Base-by-base conservation (phyloP, 352 stramenopile species). In the Pythium sp. region DNA sequence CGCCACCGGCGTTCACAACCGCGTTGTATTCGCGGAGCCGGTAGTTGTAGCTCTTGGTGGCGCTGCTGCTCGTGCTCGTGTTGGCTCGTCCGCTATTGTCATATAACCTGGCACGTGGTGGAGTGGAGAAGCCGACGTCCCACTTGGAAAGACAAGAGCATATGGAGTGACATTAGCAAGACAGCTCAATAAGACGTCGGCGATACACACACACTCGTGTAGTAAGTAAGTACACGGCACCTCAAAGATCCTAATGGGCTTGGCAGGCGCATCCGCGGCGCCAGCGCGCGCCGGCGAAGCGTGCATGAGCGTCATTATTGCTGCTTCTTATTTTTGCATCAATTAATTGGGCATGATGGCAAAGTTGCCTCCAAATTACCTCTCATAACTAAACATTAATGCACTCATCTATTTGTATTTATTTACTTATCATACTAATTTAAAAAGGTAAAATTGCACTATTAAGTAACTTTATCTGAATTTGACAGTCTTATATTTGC, bases 11-110 rank as follows among this genome's bases (percentile, higher is more conserved):
- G 14, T 43, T 5, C 36, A 43, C 36, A 43, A 12, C 36, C 36
- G 36, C 36, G 5, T 30, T 15, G 20, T 28, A 46, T 6, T 49
- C 46, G 20, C 15, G 12, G 5, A 1, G 8, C 3, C 55, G 64
- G 41, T 64, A 70, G 56, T 57, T 65, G 57, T 62, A 70, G 65
- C 58, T 65, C 65, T 65, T 65, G 22, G 43, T 70, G 30, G 24
- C n/a, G 56, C 64, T 65, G 55, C 64, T 69, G 41, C 32, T 63
- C 28, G 38, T 49, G 41, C 46, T 58, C 43, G 55, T 61, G 55
- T 46, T 61, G 28, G n/a, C 55, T 43, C 55, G 55, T 20, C 18
- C 30, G 15, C 26, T 20, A 41, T 59, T 59, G 7, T 59, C 36
- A 7, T n/a, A 28, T 11, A 28, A 36, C 24, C n/a, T 12, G 20